Percentiles rank a stretch among this genome's conserved stretches.
These are phyloP conservation scores for Sordaria brevicollis DNA, from an alignment of 495 filamentous ascomycete genomes.

Conservation along the genomic window DNA sequence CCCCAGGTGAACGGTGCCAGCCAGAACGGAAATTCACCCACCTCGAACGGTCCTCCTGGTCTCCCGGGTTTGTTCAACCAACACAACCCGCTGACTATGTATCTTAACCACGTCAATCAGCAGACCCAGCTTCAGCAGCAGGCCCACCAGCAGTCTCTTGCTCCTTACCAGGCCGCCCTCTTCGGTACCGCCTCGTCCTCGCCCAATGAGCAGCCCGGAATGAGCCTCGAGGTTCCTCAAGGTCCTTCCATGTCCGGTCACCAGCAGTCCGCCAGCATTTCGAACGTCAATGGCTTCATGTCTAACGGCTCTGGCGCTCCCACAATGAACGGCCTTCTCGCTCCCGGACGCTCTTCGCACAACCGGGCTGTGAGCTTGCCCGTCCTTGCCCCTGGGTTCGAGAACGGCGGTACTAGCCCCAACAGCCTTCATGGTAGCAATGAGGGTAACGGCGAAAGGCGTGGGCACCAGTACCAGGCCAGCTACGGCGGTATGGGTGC, in stretches of 20 bases:
- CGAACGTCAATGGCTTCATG: conserved; percentile 37
- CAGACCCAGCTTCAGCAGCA: conserved; percentile 70
- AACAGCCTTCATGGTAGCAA: conserved; percentile 32
- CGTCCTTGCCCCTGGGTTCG: conserved; percentile 43
- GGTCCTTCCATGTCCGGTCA: conserved; percentile 41
- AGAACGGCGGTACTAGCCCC: conserved; percentile 39
- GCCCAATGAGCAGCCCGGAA: conserved; percentile 32
- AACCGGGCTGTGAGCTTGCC: conserved; percentile 78
- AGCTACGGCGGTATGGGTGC: conserved; percentile 43
- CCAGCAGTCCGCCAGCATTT: conserved; percentile 52
- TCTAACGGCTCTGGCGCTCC: conserved; percentile 49
- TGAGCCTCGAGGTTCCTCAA: conserved; percentile 44
- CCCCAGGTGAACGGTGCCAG: conserved; percentile 49
- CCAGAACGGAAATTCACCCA: conserved; percentile 45
- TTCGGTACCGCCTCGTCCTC: conserved; percentile 48
- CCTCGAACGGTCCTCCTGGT: conserved; percentile 27
- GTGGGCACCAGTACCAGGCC: conserved; percentile 46
- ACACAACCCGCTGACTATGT: conserved; percentile 91
- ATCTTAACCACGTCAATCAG: conserved; percentile 74
- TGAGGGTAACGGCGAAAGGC: conserved; percentile 29
- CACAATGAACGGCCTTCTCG: conserved; percentile 63
- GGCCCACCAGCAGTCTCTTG: conserved; percentile 52
- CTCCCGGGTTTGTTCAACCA: conserved; percentile 62
- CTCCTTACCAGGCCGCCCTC: conserved; percentile 49
- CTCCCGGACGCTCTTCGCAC: conserved; percentile 67